phyloP scores from a whole-genome alignment of 2,329 filamentous ascomycete genomes.

The Botrytis byssoidea region DNA sequence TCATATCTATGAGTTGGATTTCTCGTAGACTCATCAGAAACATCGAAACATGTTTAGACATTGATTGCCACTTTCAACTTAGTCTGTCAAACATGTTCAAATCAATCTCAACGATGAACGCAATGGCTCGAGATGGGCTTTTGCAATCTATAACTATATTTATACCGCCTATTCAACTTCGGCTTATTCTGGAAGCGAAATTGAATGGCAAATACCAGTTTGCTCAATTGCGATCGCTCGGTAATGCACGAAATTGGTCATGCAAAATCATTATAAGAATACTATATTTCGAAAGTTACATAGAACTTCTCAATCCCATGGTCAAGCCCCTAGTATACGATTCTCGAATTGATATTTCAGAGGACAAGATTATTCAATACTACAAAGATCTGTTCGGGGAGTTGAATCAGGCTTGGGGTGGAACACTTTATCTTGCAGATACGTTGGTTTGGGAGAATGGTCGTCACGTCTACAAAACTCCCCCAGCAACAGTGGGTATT shows the following conservation, averaged over 20 bases:
- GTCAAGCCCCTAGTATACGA: accelerated
- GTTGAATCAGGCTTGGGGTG: constrained; percentile 3
- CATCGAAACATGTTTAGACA: background rate
- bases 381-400: background rate
- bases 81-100: background rate
- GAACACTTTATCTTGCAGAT: background rate
- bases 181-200: background rate
- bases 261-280: background rate
- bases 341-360: background rate
- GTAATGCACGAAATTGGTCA: background rate
- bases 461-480: background rate
- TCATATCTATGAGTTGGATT: background rate
- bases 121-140: background rate
- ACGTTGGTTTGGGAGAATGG: background rate
- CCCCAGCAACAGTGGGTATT: background rate
- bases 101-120: background rate
- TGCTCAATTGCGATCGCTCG: background rate
- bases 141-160: background rate
- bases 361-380: background rate
- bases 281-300: background rate
- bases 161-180: background rate
- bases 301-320: background rate
- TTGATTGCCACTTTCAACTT: accelerated
- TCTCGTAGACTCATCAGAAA: background rate
- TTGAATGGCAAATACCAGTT: background rate